Evolutionary conservation across 352 stramenopile genomes (phyloP), one percentile per base, ranked within the genome.

Genomic region (Globisporangium acanthophoron): DNA sequence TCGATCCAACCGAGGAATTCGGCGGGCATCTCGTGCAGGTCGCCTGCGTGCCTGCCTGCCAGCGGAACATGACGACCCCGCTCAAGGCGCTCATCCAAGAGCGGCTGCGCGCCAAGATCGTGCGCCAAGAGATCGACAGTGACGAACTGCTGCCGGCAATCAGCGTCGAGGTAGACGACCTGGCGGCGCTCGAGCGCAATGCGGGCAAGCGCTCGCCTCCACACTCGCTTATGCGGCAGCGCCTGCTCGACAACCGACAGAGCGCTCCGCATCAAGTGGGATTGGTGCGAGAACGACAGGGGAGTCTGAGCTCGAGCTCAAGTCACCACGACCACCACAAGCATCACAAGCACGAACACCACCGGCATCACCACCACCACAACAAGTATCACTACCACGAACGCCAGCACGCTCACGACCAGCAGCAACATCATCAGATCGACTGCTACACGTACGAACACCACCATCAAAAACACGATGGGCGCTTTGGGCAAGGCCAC

Each of bases 1-100:
- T n/a, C n/a, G n/a, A 48, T 29, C 43, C 43, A n/a, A 24, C 16
- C n/a, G 8, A 41, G 15, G 15, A 15, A 54, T 27, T 27, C 24
- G 24, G 24, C 24, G 24, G 24, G 24, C 24, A 27, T 27, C 24
- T 27, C 24, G 24, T 27, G 24, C 24, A 27, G 24, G 24, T 1
- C 24, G 24, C 24, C 24, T 27, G 24, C 24, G 24, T 37, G 33
- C 5, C 33, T 12, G 33, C 5, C 33, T 8, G 2, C 16, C 3
- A 43, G 18, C 49, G n/a, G 11, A 40, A 8, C 24, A 11, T 89
- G 76, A 71, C 70, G 44, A 90, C 78, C 16, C 78, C 78, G 12
- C 54, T 88, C 24, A 88, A 88, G 56, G 76, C 78, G 9, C 74
- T 90, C 24, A 87, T 90, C 52, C 78, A 88, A 63, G 78, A 90